phyloP scores from a whole-genome alignment of 371 early-diverging fungal genomes.

The Ordospora colligata region DNA sequence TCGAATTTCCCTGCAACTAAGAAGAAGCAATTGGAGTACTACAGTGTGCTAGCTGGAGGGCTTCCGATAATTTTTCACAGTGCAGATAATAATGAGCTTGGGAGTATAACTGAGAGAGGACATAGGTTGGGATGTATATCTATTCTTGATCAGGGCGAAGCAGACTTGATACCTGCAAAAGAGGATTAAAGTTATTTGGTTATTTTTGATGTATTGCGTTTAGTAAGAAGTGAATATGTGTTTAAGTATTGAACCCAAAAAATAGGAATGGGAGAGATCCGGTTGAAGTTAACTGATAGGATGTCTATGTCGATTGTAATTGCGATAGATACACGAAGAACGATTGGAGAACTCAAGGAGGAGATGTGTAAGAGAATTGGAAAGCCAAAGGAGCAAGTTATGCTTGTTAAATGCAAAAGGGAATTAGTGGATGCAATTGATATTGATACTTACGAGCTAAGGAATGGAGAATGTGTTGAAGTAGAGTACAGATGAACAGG shows the following conservation, averaged over 20 bases:
- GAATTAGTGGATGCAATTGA: neutral
- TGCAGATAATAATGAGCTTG: constrained; percentile 60
- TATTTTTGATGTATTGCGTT: neutral
- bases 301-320: neutral
- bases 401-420: neutral
- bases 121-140: constrained; percentile 60
- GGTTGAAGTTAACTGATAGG: neutral
- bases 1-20: constrained; percentile 56
- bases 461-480: neutral
- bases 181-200: constrained; percentile 14
- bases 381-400: neutral
- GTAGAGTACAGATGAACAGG: neutral
- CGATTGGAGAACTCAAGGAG: neutral
- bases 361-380: neutral
- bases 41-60: constrained; percentile 57
- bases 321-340: neutral
- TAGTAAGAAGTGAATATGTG: neutral
- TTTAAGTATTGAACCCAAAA: neutral
- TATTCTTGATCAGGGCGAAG: constrained; percentile 61
- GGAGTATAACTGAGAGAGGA: constrained; percentile 45
- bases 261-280: neutral
- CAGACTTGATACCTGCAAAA: constrained; percentile 50
- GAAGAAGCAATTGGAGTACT: constrained; percentile 59
- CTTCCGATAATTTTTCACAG: constrained; percentile 59
- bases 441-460: neutral